Conservation (phyloP, 345 rosid species). For the Citrus medica region DNA sequence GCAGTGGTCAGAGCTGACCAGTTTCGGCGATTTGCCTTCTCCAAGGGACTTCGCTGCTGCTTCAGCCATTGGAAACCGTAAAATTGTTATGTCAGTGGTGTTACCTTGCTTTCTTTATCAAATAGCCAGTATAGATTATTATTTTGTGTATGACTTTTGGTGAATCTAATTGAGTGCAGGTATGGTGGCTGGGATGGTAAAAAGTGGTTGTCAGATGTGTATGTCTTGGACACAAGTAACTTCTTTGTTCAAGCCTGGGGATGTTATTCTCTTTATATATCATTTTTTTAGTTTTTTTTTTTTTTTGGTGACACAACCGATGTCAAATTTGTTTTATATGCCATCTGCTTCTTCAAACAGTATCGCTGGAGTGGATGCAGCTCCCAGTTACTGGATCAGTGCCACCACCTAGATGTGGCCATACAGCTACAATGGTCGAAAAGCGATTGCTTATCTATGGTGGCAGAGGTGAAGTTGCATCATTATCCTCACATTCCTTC, state of each 20-base stretch:
- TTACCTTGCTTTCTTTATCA: slow-evolving; percentile 8
- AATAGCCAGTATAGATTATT: slow-evolving; percentile 4
- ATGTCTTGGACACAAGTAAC: slow-evolving; percentile 90
- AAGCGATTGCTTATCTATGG: slow-evolving; percentile 91
- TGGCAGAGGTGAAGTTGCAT: slow-evolving; percentile 69
- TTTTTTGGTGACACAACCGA: slow-evolving; percentile 6
- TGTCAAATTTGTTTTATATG: not conserved
- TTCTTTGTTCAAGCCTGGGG: slow-evolving; percentile 15
- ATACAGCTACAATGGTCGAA: slow-evolving; percentile 94
- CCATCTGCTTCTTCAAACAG: slow-evolving; percentile 37
- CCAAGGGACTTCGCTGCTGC: slow-evolving; percentile 90
- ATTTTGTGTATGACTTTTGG: not conserved
- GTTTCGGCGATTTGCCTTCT: slow-evolving; percentile 93
- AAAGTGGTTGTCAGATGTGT: slow-evolving; percentile 97
- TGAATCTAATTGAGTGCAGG: slow-evolving; percentile 45
- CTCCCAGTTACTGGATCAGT: slow-evolving; percentile 70
- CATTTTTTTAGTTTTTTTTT: not conserved
- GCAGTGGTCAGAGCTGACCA: slow-evolving; percentile 98
- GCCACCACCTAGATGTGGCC: slow-evolving; percentile 99
- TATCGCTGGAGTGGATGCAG: slow-evolving; percentile 96
- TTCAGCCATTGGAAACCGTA: slow-evolving; percentile 77
- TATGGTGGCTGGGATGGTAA: slow-evolving; percentile 99
- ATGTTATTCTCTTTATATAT: slow-evolving; percentile 7
- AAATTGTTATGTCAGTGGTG: slow-evolving; percentile 74
- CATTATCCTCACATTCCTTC: not conserved